Conservation (phyloP, 1,284 basidiomycete species). For the Violaceomyces palustris region DNA sequence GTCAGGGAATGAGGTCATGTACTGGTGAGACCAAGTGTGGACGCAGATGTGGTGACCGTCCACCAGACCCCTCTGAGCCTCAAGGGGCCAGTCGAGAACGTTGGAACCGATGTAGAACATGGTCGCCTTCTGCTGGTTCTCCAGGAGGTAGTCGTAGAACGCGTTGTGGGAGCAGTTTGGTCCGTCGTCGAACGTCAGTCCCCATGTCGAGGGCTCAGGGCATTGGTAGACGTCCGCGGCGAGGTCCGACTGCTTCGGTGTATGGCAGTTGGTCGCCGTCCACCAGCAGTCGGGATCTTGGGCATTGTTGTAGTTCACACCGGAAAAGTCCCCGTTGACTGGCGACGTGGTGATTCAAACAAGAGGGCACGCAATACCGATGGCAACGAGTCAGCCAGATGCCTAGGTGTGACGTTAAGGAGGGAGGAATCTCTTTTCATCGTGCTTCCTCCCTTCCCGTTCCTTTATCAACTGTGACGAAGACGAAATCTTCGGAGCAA, state of each 20-base stretch:
- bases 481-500: not conserved
- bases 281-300: conserved; percentile 51
- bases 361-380: not conserved
- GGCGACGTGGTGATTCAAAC: no score
- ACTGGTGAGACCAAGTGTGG: conserved; percentile 55
- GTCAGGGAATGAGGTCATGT: conserved; percentile 57
- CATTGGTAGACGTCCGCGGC: conserved; percentile 53
- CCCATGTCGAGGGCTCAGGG: conserved; percentile 58
- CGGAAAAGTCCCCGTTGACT: conserved; percentile 21
- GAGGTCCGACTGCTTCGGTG: conserved; percentile 46
- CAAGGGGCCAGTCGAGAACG: conserved; percentile 59
- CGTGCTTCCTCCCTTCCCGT: no score
- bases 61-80: conserved; percentile 56
- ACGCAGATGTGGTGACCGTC: conserved; percentile 48
- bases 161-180: conserved; percentile 57
- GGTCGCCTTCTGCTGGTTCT: conserved; percentile 58
- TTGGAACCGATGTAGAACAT: conserved; percentile 58
- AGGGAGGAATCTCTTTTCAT: no score
- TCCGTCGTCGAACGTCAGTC: conserved; percentile 58
- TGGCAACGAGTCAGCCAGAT: not conserved
- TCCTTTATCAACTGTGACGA: not conserved
- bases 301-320: conserved; percentile 16
- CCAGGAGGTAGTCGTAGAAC: conserved; percentile 57
- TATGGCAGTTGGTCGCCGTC: conserved; percentile 40
- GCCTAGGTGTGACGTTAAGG: no score